Evolutionary conservation across 495 filamentous ascomycete species (phyloP).

Genomic region (Pseudevernia furfuracea): DNA sequence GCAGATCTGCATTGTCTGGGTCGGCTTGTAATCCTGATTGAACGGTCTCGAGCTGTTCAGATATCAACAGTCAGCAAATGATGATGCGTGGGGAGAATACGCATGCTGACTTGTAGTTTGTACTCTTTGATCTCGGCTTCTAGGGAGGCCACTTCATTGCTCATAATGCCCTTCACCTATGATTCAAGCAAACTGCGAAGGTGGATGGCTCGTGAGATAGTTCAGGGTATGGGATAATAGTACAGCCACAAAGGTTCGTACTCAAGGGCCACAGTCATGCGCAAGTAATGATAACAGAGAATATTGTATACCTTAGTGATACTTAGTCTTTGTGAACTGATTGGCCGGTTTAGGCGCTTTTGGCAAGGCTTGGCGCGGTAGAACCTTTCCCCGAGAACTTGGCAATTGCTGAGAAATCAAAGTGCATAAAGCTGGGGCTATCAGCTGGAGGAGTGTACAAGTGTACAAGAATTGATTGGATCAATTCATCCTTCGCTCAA

Average conservation of each 20-base stretch:
- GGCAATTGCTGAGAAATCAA: constrained; percentile 1
- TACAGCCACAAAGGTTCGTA: not conserved
- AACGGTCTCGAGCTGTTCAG: constrained; percentile 68
- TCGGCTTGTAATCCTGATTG: constrained; percentile 69
- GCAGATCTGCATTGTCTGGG: constrained; percentile 73
- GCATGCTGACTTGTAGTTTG: constrained; percentile 58
- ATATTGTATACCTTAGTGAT: too few species aligned
- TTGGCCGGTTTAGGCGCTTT: too few species aligned
- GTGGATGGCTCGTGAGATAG: not conserved
- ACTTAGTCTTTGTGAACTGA: too few species aligned
- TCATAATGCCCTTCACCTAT: constrained; percentile 32
- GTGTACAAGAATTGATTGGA: constrained; percentile 1
- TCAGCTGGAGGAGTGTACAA: not conserved
- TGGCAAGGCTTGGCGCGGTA: not conserved
- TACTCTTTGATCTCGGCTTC: constrained; percentile 77
- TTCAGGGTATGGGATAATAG: not conserved
- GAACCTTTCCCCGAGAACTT: not conserved
- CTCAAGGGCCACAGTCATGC: too few species aligned
- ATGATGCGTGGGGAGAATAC: not conserved
- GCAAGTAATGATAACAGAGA: too few species aligned
- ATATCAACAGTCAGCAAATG: constrained; percentile 7
- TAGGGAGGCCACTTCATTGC: constrained; percentile 54
- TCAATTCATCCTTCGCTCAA: not conserved
- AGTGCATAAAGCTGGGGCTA: not conserved
- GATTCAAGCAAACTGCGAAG: constrained; percentile 1